Percentiles rank a stretch among this genome's conserved stretches.
phyloP scores from a whole-genome alignment of 768 basidiomycete species.

The Collybia sp. region DNA sequence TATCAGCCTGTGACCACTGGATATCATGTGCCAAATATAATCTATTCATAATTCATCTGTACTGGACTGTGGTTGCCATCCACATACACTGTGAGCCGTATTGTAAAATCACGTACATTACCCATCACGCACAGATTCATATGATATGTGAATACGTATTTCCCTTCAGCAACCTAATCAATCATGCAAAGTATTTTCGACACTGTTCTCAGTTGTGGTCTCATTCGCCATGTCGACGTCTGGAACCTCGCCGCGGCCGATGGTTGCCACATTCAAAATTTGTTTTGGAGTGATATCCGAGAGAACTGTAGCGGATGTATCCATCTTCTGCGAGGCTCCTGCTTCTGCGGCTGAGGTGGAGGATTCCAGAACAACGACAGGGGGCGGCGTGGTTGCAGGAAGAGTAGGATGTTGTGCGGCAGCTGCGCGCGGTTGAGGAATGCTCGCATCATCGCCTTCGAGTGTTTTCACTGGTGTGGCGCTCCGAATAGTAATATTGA shows the following conservation, averaged over 20 bases:
- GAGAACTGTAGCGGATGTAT: slow-evolving; percentile 2
- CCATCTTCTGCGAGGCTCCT: slow-evolving; percentile 5
- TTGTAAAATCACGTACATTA: too few relatives aligned
- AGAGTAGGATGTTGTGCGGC: slow-evolving; percentile 2
- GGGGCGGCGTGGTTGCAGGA: slow-evolving; percentile 7
- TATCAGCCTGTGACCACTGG: slow-evolving; percentile 11
- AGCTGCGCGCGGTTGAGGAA: slow-evolving; percentile 6
- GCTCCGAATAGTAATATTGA: too few relatives aligned
- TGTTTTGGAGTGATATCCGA: not conserved
- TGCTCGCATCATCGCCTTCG: slow-evolving; percentile 2
- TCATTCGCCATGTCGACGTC: slow-evolving; percentile 15
- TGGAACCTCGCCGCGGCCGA: slow-evolving; percentile 3
- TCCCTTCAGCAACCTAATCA: too few relatives aligned
- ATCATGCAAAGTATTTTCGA: slow-evolving; percentile 5
- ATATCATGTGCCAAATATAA: slow-evolving; percentile 9
- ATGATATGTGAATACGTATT: too few relatives aligned
- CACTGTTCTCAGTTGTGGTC: slow-evolving; percentile 2
- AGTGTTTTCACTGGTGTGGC: not conserved
- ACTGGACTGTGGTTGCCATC: slow-evolving; percentile 3
- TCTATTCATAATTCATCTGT: slow-evolving; percentile 11
- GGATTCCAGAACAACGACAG: slow-evolving; percentile 8
- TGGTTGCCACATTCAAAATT: slow-evolving; percentile 3
- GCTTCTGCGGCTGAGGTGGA: slow-evolving; percentile 5
- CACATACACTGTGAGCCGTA: not conserved
- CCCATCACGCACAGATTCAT: too few relatives aligned